Evolutionary conservation across 2,329 filamentous ascomycete species (phyloP).

Genomic region (Aspergillus texensis): DNA sequence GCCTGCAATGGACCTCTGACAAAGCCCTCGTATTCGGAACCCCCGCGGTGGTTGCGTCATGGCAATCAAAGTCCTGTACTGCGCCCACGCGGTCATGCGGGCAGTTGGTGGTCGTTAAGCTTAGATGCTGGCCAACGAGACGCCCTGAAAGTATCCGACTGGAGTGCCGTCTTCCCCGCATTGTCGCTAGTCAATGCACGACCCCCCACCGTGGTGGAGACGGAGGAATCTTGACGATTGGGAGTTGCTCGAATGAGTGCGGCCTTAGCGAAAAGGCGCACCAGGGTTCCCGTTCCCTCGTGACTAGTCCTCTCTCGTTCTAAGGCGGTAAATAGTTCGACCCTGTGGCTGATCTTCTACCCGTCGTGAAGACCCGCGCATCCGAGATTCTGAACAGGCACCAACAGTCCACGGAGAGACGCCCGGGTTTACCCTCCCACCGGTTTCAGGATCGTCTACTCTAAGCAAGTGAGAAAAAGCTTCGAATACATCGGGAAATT

Average conservation of each 20-base stretch:
- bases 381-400: neutral
- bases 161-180: neutral
- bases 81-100: neutral
- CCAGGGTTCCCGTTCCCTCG: neutral
- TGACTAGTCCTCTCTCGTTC: neutral
- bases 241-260: neutral
- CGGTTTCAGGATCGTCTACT: neutral
- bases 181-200: slow-evolving; percentile 1
- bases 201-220: neutral
- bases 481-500: neutral
- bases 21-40: neutral
- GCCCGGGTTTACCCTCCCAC: neutral
- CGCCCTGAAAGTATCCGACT: neutral
- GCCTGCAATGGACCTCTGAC: neutral
- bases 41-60: neutral
- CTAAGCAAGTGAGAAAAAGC: neutral
- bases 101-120: neutral
- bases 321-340: neutral
- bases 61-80: neutral
- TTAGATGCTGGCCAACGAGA: neutral
- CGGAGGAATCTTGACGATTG: neutral
- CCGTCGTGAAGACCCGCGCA: neutral
- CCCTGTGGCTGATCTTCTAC: neutral
- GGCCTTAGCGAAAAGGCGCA: neutral
- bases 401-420: neutral